Percentiles rank a stretch among this genome's conserved stretches.
phyloP scores from a whole-genome alignment of 2,329 filamentous ascomycete genomes.

The Alternaria viburni region DNA sequence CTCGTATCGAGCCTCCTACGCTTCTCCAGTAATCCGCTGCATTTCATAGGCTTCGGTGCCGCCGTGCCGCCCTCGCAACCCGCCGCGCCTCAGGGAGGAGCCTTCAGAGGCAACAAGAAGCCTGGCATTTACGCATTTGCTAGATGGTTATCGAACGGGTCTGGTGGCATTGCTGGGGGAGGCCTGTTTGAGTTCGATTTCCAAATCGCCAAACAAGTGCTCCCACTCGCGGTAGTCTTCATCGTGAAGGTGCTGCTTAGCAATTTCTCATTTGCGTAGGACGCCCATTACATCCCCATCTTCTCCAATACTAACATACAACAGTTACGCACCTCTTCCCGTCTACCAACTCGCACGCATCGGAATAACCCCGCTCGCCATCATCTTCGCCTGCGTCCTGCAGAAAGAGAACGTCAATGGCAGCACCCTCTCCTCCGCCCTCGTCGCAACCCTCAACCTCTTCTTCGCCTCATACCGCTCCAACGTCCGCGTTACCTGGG shows the following conservation, averaged over 20 bases:
- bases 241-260: constrained; percentile 59
- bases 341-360: constrained; percentile 62
- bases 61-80: constrained; percentile 53
- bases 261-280: constrained; percentile 61
- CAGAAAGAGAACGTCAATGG: constrained; percentile 56
- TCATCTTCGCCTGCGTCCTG: constrained; percentile 57
- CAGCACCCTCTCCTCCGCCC: constrained; percentile 57
- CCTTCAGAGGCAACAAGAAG: constrained; percentile 36
- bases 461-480: constrained; percentile 56
- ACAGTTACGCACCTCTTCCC: constrained; percentile 57
- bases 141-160: constrained; percentile 50
- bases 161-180: constrained; percentile 60
- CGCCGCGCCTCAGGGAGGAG: constrained; percentile 39
- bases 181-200: constrained; percentile 61
- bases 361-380: constrained; percentile 56
- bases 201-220: constrained; percentile 54
- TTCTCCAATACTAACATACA: constrained; percentile 9
- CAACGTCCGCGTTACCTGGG: constrained; percentile 58
- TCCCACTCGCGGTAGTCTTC: constrained; percentile 59
- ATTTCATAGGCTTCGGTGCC: constrained; percentile 52
- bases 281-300: neutral
- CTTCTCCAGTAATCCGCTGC: constrained; percentile 51
- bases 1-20: constrained; percentile 57
- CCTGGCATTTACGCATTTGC: constrained; percentile 33
- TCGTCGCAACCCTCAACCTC: constrained; percentile 59